phyloP scores from a whole-genome alignment of 2,329 filamentous ascomycete genomes.

The Fusarium penzigii region DNA sequence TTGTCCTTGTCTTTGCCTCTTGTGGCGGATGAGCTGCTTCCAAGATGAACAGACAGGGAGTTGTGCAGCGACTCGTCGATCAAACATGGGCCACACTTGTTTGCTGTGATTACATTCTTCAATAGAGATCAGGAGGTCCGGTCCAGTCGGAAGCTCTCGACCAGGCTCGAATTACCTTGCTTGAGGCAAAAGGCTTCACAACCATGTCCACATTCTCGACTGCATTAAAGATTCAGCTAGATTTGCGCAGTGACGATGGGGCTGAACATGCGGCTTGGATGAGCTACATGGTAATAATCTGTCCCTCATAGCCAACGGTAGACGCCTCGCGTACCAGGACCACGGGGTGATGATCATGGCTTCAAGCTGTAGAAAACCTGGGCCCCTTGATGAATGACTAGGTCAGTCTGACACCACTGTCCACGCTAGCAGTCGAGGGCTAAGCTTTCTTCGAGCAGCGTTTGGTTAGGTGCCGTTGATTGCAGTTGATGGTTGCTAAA shows the following conservation, averaged over 20 bases:
- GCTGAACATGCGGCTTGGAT: background rate
- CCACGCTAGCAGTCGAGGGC: constrained; percentile 19
- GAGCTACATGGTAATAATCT: background rate
- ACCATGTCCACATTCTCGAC: background rate
- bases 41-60: background rate
- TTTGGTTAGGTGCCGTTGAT: constrained; percentile 16
- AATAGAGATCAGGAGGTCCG: background rate
- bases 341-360: background rate
- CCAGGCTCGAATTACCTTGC: background rate
- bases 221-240: background rate
- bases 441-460: constrained; percentile 24
- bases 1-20: background rate
- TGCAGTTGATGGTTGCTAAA: constrained; percentile 18
- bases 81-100: background rate
- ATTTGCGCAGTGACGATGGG: background rate
- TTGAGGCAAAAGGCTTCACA: background rate
- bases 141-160: no score
- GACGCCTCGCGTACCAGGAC: background rate
- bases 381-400: constrained; percentile 7
- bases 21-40: background rate
- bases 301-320: background rate
- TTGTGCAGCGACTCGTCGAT: background rate
- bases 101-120: background rate
- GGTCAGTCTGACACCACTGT: constrained; percentile 20
- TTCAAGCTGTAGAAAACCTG: constrained; percentile 16